A percentile compares a stretch with the other conserved stretches of the same genome.
Evolutionary conservation across 2,329 filamentous ascomycete species (phyloP).

Genomic region (Aspergillus thermomutatus): DNA sequence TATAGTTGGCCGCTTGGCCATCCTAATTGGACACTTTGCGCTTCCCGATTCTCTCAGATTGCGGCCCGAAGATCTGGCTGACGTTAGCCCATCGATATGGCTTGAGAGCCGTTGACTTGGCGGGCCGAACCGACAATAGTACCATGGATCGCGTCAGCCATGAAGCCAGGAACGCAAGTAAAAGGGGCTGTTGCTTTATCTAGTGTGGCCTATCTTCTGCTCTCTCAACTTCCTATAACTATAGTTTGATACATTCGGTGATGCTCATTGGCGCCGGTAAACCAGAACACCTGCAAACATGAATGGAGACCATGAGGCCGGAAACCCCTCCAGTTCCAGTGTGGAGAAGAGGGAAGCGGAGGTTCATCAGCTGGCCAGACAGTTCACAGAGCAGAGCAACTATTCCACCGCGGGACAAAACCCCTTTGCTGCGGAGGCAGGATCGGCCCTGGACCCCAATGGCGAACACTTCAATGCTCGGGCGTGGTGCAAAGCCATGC

Average conservation of each 20-base stretch:
- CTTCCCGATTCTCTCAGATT: no score
- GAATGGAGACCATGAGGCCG: neutral
- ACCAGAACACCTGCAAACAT: neutral
- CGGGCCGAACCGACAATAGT: neutral
- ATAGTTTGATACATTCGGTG: neutral
- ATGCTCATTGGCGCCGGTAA: neutral
- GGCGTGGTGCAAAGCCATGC: no score
- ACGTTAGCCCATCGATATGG: no score
- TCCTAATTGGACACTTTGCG: no score
- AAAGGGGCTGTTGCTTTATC: neutral
- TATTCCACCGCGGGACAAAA: no score
- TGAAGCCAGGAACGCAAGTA: neutral
- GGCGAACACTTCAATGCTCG: no score
- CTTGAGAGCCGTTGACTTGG: neutral
- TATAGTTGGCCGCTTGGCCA: no score
- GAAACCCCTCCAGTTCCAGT: neutral
- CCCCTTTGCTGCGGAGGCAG: no score
- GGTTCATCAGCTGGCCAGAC: conserved; percentile 1
- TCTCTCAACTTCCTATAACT: neutral
- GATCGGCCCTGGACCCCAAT: no score
- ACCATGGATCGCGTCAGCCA: neutral
- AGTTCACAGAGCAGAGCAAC: no score
- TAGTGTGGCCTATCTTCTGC: neutral
- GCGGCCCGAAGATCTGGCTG: neutral
- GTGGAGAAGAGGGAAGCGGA: neutral